Evolutionary conservation across 2,329 filamentous ascomycete species (phyloP).

Genomic region (Ceratocystis papillata): DNA sequence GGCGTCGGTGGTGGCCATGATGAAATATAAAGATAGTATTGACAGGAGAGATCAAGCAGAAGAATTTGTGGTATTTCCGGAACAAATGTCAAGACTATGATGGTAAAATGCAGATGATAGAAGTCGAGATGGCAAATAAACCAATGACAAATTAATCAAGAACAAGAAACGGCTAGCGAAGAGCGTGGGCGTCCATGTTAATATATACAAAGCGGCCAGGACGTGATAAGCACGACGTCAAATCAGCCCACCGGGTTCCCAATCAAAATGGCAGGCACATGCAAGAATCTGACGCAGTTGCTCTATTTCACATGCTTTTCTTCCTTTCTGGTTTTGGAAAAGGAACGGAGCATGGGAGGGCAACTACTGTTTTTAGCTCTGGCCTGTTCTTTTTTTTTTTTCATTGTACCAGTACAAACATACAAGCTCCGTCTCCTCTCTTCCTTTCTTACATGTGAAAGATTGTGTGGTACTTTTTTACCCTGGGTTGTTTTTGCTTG

Average conservation of each 20-base stretch:
- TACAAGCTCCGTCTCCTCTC: background rate
- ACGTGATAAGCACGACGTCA: conserved; percentile 9
- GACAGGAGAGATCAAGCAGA: background rate
- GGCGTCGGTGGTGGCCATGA: conserved; percentile 32
- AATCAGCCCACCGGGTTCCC: background rate
- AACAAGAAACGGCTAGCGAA: background rate
- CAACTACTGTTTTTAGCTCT: conserved; percentile 4
- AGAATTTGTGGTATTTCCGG: background rate
- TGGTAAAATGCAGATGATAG: background rate
- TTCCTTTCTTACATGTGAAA: background rate
- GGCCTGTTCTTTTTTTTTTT: background rate
- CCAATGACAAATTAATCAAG: background rate
- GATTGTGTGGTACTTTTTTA: background rate
- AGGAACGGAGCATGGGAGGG: background rate
- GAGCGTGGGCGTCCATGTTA: background rate
- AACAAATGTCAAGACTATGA: background rate
- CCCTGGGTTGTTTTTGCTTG: background rate
- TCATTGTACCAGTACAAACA: background rate
- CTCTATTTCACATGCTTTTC: conserved; percentile 13
- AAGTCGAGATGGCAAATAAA: background rate
- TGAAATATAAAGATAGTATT: conserved; percentile 16
- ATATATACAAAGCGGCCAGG: conserved; percentile 1
- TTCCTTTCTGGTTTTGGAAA: background rate
- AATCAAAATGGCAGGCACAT: background rate
- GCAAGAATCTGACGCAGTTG: conserved; percentile 16